phyloP scores from a whole-genome alignment of 257 asterid genomes.

The Penstemon davidsonii region DNA sequence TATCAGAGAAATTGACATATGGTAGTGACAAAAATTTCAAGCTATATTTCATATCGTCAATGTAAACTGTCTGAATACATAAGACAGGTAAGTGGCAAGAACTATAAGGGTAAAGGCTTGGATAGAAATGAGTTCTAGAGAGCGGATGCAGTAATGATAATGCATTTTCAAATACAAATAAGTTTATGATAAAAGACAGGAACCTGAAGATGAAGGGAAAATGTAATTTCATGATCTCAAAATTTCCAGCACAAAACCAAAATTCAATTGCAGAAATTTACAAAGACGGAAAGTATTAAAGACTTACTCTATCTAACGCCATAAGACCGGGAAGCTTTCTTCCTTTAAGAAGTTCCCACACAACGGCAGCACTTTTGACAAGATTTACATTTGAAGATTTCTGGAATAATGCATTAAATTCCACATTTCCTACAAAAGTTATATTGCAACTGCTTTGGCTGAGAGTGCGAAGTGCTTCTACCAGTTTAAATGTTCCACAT shows the following conservation, averaged over 20 bases:
- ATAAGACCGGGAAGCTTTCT: slow-evolving; percentile 87
- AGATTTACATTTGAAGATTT: slow-evolving; percentile 40
- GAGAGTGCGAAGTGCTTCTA: slow-evolving; percentile 47
- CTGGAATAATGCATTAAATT: slow-evolving; percentile 34
- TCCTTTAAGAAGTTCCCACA: slow-evolving; percentile 90
- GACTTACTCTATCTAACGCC: slow-evolving; percentile 85
- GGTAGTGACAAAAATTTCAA: neutral
- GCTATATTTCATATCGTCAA: neutral
- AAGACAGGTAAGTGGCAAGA: neutral
- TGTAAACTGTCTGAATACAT: neutral
- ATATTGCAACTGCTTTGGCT: slow-evolving; percentile 45
- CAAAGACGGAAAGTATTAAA: slow-evolving; percentile 19
- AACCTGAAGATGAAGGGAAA: slow-evolving; percentile 4
- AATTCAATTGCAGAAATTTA: slow-evolving; percentile 22
- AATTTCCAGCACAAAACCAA: slow-evolving; percentile 9
- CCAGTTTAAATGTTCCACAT: slow-evolving; percentile 57
- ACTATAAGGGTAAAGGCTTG: neutral
- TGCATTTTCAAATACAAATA: neutral
- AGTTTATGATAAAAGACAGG: slow-evolving; percentile 8
- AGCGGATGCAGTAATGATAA: neutral
- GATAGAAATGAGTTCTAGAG: neutral
- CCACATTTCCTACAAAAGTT: slow-evolving; percentile 68
- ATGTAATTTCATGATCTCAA: slow-evolving; percentile 7
- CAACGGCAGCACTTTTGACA: slow-evolving; percentile 60
- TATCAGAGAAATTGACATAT: neutral